Percentiles rank a stretch among this genome's conserved stretches.
Evolutionary conservation across 176 grass and related monocot species (phyloP).

Genomic region (Oryza longistaminata): DNA sequence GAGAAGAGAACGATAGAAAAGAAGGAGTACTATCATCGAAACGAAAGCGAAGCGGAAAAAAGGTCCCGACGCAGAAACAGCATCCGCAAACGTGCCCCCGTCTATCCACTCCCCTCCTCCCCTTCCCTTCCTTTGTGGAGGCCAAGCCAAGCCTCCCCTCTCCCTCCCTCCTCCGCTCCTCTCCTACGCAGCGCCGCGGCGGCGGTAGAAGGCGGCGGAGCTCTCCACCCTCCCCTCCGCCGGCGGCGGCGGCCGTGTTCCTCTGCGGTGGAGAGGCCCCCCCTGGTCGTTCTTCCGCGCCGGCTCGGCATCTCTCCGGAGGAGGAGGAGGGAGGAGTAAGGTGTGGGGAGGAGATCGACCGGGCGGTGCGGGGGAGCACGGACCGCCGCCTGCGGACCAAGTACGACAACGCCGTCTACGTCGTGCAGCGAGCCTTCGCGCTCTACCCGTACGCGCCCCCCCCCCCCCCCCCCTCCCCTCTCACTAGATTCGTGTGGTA

Average conservation of each 20-base stretch:
- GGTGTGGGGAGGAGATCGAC: slow-evolving; percentile 76
- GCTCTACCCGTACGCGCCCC: slow-evolving; percentile 72
- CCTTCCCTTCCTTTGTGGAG: too few relatives aligned
- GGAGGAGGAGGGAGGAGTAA: slow-evolving; percentile 14
- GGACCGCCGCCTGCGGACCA: slow-evolving; percentile 80
- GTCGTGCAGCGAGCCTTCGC: slow-evolving; percentile 95
- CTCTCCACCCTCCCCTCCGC: background rate
- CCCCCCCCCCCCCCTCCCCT: background rate
- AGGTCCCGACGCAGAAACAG: slow-evolving; percentile 5
- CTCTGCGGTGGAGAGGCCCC: background rate
- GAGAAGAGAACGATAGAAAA: too few relatives aligned
- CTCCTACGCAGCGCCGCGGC: too few relatives aligned
- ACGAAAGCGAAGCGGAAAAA: background rate
- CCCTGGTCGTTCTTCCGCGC: background rate
- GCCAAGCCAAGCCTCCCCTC: background rate
- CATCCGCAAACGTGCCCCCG: background rate
- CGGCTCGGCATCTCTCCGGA: background rate
- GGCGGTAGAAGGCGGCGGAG: too few relatives aligned
- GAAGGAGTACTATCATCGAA: too few relatives aligned
- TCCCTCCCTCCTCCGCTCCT: background rate
- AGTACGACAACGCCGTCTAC: slow-evolving; percentile 86
- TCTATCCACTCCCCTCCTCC: too few relatives aligned
- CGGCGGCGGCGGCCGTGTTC: background rate
- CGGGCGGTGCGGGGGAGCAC: slow-evolving; percentile 66
- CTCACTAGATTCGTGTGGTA: background rate